Base-by-base conservation (phyloP, 192 early-diverging fungal genomes). In the Bifiguratus adelaidae region DNA sequence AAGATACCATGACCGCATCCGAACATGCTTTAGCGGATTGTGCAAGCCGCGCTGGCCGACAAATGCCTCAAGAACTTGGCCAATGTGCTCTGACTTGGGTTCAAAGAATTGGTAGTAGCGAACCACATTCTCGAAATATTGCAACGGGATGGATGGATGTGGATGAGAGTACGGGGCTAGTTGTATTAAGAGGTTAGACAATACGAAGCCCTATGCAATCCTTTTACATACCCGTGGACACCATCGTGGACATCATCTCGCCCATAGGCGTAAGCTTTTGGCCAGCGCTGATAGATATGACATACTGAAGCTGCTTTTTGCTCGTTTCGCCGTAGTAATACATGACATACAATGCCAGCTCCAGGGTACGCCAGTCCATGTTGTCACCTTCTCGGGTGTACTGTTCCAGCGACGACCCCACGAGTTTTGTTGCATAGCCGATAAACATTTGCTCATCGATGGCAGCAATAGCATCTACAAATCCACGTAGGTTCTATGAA, bases 1-100 rank as follows among this genome's bases (percentile, higher is more conserved):
- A 18, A 93, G 64, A 57, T 97, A 95, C 80, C 86, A 87, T 13
- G 83, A 80, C 18, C 94, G 68, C 1, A 74, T 69, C 21, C 89
- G 79, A 44, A 93, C 82, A 4, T 76, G 61, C 29, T 54, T 65
- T 42, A 77, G 64, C 3, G 80, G 65, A 43, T 91, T 77, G 47
- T 88, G 88, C 23, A 95, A 52, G 23, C 92, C 92, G 43, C 68
- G 72, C 8, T 63, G 55, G 47, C 86, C 85, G 2, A 89, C 80
- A 74, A 91, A 91, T 0, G 86, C 68, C 30, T 75, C 75, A 51
- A 91, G 48, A 8, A 74, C 80, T 20, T 74, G 54, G 6, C 83
- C 83, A 24, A 88, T 66, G 47, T 68, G 73, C 18, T 83, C 74
- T 4, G 74, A 66, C 25, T 70, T 64, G 15, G 59, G 32, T 18